Conservation (phyloP, 257 asterid species). For the Gardenia jasminoides region DNA sequence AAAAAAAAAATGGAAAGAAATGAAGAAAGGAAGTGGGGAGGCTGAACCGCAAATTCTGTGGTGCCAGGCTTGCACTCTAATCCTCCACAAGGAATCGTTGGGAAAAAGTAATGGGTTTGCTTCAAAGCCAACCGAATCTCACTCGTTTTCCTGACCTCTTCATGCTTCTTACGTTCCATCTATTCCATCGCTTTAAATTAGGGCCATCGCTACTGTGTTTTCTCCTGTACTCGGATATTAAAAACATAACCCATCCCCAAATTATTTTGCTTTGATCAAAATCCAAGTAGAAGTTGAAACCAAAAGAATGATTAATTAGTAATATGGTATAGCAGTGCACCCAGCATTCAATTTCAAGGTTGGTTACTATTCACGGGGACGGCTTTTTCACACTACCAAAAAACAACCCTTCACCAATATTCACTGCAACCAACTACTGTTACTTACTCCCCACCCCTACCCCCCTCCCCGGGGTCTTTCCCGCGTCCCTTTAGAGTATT, state of each 20-base stretch:
- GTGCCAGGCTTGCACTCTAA: conserved; percentile 99
- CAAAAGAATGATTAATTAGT: not conserved
- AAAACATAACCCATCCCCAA: not conserved
- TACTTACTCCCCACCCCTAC: not conserved
- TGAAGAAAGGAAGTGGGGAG: conserved; percentile 29
- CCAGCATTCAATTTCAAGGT: conserved; percentile 13
- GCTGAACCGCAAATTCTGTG: conserved; percentile 60
- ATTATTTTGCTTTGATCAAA: too few species aligned
- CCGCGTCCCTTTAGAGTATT: not conserved
- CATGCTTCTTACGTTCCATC: conserved; percentile 29
- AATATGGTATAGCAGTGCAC: not conserved
- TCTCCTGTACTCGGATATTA: not conserved
- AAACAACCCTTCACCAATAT: conserved; percentile 25
- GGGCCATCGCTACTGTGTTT: not conserved
- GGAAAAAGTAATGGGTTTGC: conserved; percentile 74
- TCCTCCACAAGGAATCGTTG: conserved; percentile 79
- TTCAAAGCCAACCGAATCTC: conserved; percentile 92
- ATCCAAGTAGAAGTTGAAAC: not conserved
- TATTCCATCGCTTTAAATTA: not conserved
- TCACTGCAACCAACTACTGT: not conserved
- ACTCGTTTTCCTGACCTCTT: conserved; percentile 30
- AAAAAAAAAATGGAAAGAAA: conserved; percentile 4
- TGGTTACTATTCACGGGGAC: conserved; percentile 22
- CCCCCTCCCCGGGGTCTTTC: conserved; percentile 3
- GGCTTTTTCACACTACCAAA: conserved; percentile 26